A percentile compares a stretch with the other conserved stretches of the same genome.
phyloP scores from a whole-genome alignment of 495 filamentous ascomycete species.

The Neurospora sp. region DNA sequence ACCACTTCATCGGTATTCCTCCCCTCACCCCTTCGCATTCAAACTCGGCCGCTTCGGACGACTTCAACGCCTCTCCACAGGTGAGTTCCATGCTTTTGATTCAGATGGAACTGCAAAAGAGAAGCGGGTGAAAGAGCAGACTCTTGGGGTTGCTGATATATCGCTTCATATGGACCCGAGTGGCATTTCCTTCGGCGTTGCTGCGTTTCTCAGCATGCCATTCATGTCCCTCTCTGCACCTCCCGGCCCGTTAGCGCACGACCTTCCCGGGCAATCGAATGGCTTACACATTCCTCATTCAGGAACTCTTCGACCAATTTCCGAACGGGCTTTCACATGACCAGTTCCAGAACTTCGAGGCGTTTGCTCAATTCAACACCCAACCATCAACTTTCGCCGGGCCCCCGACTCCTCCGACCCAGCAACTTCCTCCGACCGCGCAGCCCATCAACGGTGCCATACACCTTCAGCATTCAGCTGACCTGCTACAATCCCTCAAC shows the following conservation, averaged over 20 bases:
- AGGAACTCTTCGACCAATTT: slow-evolving; percentile 38
- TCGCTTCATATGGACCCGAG: neutral
- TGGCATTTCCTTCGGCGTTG: neutral
- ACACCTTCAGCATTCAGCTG: slow-evolving; percentile 15
- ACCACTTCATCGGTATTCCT: slow-evolving; percentile 45
- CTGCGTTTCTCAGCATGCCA: neutral
- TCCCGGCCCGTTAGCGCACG: neutral
- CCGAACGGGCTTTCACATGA: slow-evolving; percentile 29
- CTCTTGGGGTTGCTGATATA: neutral
- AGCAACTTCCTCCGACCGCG: slow-evolving; percentile 9
- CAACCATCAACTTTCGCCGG: slow-evolving; percentile 26
- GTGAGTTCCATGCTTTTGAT: slow-evolving; percentile 29
- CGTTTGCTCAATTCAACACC: slow-evolving; percentile 30
- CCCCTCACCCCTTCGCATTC: slow-evolving; percentile 43
- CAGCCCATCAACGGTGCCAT: slow-evolving; percentile 20
- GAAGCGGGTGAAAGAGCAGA: neutral
- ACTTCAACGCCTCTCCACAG: slow-evolving; percentile 44
- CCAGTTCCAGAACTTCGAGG: slow-evolving; percentile 35
- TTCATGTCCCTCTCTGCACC: neutral
- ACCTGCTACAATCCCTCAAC: slow-evolving; percentile 22
- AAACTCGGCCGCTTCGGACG: slow-evolving; percentile 41
- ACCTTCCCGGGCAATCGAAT: slow-evolving; percentile 2
- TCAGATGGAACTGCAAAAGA: neutral
- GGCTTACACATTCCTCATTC: slow-evolving; percentile 33
- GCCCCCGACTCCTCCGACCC: slow-evolving; percentile 34